Evolutionary conservation across 1,139 yeast genomes (phyloP), one percentile per base, ranked within the genome.

Genomic region (Torulaspora globosa): DNA sequence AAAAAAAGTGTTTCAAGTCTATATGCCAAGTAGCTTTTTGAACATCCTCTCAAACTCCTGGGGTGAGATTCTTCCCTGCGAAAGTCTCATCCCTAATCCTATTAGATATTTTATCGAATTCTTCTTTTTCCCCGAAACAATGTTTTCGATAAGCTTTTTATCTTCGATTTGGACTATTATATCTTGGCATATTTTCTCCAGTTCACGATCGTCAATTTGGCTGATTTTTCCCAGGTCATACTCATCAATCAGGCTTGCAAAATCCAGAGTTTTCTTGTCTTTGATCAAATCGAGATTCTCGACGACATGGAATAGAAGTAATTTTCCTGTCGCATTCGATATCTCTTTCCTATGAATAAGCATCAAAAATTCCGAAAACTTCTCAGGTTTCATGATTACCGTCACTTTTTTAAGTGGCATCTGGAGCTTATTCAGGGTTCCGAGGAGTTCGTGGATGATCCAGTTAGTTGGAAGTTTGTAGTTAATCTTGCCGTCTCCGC

Each of bases 371-470:
- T 75, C 74, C 0, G 74, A 68, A 36, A 80, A 63, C 31, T 66
- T 65, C 0, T 53, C 36, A 1, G 70, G 64, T 8, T 72, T 63
- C 2, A 84, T 57, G 1, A 70, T 43, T 10, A 60, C 48, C 0
- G 53, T 44, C 5, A 50, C 49, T 3, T 68, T 52, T 31, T 69
- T 69, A 33, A 82, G 70, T 4, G 65, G 62, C 32, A 71, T 55
- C 12, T 76, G 72, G 8, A 75, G 68, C 56, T 79, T 80, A 9
- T 80, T 73, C 51, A 87, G 73, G 12, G 79, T 72, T 0, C 97
- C 96, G 19, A 87, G 60, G 28, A 89, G 68, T 52, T 87, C 92
- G 65, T 92, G 94, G 16, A 88, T 80, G 8, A 89, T 66, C 96
- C 96, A 89, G 58, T 86, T 88, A 35, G 83, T 80, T 0, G 84